Evolutionary conservation across 768 basidiomycete species (phyloP), one percentile per base, ranked within the genome.

Genomic region (Asterophora parasitica): DNA sequence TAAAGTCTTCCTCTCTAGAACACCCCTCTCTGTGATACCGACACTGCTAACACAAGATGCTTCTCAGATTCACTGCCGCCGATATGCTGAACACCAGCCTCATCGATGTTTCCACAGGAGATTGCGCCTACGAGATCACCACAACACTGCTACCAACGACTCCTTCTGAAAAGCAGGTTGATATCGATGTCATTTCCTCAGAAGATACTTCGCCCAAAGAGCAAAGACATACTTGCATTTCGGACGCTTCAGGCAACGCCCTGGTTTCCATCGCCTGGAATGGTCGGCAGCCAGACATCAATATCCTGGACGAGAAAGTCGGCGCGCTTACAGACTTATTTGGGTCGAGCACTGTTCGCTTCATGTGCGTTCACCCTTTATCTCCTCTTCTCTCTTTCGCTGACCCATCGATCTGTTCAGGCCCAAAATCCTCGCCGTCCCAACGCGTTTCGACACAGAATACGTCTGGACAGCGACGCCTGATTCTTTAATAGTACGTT

Each of bases 401-500:
- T 50, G 27, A 37, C 36, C 28, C n/a, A n/a, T 23, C 23, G 3
- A 23, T 23, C 27, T 26, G 34, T 44, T 12, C 52, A 82, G 80
- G 60, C 74, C 73, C n/a, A 80, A 82, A 55, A 64, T 76, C 23
- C 74, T 83, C n/a, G 72, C 72, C 16, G 70, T 83, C 40, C 79
- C 79, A 15, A 79, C 79, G 7, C 75, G 81, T n/a, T 82, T 82
- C 51, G 78, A 82, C 51, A 72, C 79, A 2, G 76, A 81, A 54
- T 78, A 72, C 50, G 66, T 81, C 31, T 83, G 81, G 81, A 72
- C 72, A 36, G 80, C 78, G 10, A 77, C 76, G n/a, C 63, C 74
- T 0, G 66, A 77, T 45, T 74, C 75, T 19, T 65, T 83, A 8
- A 73, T 68, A 16, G 79, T 82, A 59, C 35, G 74, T 59, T n/a